Evolutionary conservation across 2,329 filamentous ascomycete genomes (phyloP).

Genomic region (Herpotrichia juniperi): DNA sequence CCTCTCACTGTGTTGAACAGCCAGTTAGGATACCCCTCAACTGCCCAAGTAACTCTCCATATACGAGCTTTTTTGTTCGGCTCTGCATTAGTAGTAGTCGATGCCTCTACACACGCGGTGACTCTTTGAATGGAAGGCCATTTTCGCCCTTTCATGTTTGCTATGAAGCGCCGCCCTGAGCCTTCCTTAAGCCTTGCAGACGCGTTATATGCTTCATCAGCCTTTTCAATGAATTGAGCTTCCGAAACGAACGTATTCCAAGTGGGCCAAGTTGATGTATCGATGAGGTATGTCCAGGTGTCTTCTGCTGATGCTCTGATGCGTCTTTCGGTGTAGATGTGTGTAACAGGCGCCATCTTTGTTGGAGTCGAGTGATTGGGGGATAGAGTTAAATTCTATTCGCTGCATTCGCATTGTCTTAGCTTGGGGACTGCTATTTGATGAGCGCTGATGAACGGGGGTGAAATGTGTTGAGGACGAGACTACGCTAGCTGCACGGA

Average conservation of each 20-base stretch:
- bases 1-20: constrained; percentile 1
- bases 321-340: constrained; percentile 4
- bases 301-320: constrained; percentile 9
- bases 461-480: neutral
- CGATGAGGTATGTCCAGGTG: constrained; percentile 7
- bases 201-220: neutral
- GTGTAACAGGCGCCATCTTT: constrained; percentile 1
- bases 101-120: constrained; percentile 1
- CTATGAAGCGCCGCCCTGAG: neutral
- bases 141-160: constrained; percentile 1
- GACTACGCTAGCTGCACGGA: neutral
- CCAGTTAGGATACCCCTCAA: constrained; percentile 4
- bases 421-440: too few species aligned
- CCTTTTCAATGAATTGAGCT: constrained; percentile 2
- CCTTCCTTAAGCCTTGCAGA: neutral
- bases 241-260: constrained; percentile 11
- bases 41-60: constrained; percentile 6
- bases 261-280: constrained; percentile 9
- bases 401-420: too few species aligned
- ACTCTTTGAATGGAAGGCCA: constrained; percentile 4
- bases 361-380: too few species aligned
- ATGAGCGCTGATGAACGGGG: neutral
- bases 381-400: too few species aligned
- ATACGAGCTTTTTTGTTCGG: neutral
- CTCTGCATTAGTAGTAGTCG: too few species aligned